Base-by-base conservation (phyloP, 805 yeast species). In the Yarrowia phangngaensis region DNA sequence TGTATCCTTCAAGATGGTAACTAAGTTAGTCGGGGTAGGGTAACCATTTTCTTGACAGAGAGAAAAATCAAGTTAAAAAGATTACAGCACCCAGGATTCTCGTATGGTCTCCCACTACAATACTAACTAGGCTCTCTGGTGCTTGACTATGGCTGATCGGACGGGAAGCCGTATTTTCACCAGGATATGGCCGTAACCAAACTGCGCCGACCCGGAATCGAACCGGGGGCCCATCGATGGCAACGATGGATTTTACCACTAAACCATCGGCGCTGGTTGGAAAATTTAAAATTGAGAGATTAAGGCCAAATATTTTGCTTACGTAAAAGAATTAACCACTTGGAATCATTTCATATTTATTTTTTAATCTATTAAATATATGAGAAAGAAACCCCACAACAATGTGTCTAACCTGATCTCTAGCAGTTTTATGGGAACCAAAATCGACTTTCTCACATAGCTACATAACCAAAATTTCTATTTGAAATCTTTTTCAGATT, bases 121-220 rank as follows among this genome's bases (percentile, higher is more conserved):
- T 38, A 38, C 45, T 38, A 38, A 38, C 32, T 38, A 19, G 45
- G 45, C 45, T 38, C 45, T 38, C 45, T 38, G 45, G 45, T 27
- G 45, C 45, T 38, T 38, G 45, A 38, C 45, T 38, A 38, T 38
- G 43, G 32, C 45, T 38, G 45, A 38, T 38, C 45, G 45, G 45
- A 38, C 45, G 45, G 45, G 45, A 38, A 38, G 45, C 45, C 45
- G 45, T 38, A 38, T 38, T 38, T 38, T 38, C 45, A 38, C 45
- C 45, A 38, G 45, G 45, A 38, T 38, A 38, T 38, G 45, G 45
- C 45, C 45, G 45, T 38, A 38, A 38, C 45, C 41, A 17, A 33
- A 24, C 14, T 35, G 41, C 41, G 41, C 41, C 41, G 41, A 35
- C 41, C 41, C 41, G 41, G 41, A 35, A 35, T 35, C 30, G 41